Percentiles rank a stretch among this genome's conserved stretches.
phyloP scores from a whole-genome alignment of 208 protist species.

The Crithidia fasciculata region DNA sequence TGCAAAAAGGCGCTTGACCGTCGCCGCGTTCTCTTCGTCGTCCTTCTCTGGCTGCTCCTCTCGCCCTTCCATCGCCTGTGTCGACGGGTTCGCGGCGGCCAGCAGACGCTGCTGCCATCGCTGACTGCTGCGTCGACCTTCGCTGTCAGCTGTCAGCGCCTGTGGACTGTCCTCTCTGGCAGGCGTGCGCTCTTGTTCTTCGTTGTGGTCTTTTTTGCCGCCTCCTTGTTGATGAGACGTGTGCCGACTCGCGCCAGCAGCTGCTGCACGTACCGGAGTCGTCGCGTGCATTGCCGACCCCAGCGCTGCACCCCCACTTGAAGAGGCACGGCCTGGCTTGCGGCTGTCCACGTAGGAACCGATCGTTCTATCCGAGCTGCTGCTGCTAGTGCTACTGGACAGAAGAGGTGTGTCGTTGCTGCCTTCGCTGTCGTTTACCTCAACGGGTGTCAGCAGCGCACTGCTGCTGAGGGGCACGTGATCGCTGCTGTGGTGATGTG shows the following conservation, averaged over 20 bases:
- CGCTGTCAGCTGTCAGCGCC: constrained; percentile 40
- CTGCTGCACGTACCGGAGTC: too few relatives aligned
- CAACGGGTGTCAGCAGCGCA: neutral
- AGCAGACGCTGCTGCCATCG: constrained; percentile 29
- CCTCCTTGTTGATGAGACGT: neutral
- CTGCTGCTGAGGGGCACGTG: constrained; percentile 1
- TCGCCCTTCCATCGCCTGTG: constrained; percentile 14
- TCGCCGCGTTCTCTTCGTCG: neutral
- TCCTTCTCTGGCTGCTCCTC: constrained; percentile 3
- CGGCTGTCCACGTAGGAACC: too few relatives aligned
- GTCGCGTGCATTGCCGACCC: too few relatives aligned
- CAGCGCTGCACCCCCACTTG: too few relatives aligned
- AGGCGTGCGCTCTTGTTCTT: neutral
- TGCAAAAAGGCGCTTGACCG: constrained; percentile 11
- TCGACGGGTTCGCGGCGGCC: constrained; percentile 4
- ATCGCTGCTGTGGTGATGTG: neutral
- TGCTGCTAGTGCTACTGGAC: neutral
- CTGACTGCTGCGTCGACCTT: constrained; percentile 29
- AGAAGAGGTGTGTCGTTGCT: neutral
- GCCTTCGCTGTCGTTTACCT: neutral
- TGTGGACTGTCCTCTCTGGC: constrained; percentile 23
- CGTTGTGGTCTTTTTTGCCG: neutral
- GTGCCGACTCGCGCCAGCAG: too few relatives aligned
- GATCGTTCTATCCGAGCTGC: neutral
- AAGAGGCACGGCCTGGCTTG: too few relatives aligned